These are phyloP conservation scores for Glarea lozoyensis DNA, from an alignment of 495 filamentous ascomycete species.

Conservation along the genomic window DNA sequence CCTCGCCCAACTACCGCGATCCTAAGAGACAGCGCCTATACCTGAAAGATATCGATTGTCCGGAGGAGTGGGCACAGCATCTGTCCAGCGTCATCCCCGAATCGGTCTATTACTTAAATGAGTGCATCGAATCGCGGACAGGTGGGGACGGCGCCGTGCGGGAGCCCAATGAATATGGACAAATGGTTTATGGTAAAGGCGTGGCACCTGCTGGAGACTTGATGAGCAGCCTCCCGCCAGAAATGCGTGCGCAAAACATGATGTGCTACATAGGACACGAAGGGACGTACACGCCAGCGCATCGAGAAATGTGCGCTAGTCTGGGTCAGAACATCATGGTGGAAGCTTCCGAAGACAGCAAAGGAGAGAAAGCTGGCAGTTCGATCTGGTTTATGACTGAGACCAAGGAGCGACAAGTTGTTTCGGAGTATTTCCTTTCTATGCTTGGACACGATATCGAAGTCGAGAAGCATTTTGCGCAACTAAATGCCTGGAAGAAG, in stretches of 20 bases:
- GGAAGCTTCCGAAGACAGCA: slow-evolving; percentile 65
- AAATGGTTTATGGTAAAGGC: slow-evolving; percentile 21
- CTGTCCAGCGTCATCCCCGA: slow-evolving; percentile 70
- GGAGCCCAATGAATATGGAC: slow-evolving; percentile 35
- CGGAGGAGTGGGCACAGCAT: slow-evolving; percentile 69
- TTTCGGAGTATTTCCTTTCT: slow-evolving; percentile 87
- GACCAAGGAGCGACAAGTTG: slow-evolving; percentile 73
- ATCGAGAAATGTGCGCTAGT: slow-evolving; percentile 95
- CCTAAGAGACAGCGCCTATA: slow-evolving; percentile 75
- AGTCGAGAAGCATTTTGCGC: slow-evolving; percentile 91
- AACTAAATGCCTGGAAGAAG: slow-evolving; percentile 84
- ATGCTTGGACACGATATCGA: slow-evolving; percentile 92
- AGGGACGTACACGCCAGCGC: slow-evolving; percentile 92
- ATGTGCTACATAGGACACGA: slow-evolving; percentile 99
- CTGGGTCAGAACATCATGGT: slow-evolving; percentile 98
- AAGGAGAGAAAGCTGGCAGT: slow-evolving; percentile 67
- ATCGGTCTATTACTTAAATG: slow-evolving; percentile 77
- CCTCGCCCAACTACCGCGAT: slow-evolving; percentile 54
- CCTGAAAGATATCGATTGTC: slow-evolving; percentile 92
- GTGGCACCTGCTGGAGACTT: slow-evolving; percentile 71
- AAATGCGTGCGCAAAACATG: slow-evolving; percentile 87
- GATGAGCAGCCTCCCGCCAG: slow-evolving; percentile 81
- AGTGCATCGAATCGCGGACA: slow-evolving; percentile 47
- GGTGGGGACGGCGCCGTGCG: slow-evolving; percentile 37
- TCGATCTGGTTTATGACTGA: slow-evolving; percentile 99